Conservation (phyloP, 192 early-diverging fungal genomes). For the Tieghemiomyces parasiticus region DNA sequence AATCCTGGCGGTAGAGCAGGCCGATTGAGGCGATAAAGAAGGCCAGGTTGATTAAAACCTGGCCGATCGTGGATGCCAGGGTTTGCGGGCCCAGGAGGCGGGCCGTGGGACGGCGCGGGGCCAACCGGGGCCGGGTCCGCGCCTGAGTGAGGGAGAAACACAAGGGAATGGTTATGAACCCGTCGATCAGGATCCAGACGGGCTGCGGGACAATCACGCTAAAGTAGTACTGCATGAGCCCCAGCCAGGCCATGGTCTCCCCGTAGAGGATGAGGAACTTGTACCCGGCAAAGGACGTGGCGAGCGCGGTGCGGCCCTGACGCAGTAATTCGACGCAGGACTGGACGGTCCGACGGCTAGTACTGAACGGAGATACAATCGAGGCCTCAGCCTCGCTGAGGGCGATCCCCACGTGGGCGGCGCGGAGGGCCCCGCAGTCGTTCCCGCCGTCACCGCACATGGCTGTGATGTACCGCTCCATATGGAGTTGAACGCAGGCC, state of each 20-base stretch:
- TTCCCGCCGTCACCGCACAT: slow-evolving; percentile 61
- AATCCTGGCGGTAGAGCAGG: slow-evolving; percentile 14
- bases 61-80: slow-evolving; percentile 36
- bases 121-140: slow-evolving; percentile 24
- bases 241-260: slow-evolving; percentile 28
- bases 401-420: slow-evolving; percentile 44
- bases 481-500: slow-evolving; percentile 33
- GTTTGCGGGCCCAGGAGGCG: slow-evolving; percentile 47
- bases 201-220: slow-evolving; percentile 34
- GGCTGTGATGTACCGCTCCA: slow-evolving; percentile 37
- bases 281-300: slow-evolving; percentile 47
- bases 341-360: slow-evolving; percentile 25
- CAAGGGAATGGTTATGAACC: slow-evolving; percentile 29
- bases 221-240: slow-evolving; percentile 46
- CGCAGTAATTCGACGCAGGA: slow-evolving; percentile 37
- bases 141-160: slow-evolving; percentile 35
- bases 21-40: slow-evolving; percentile 18
- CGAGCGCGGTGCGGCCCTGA: slow-evolving; percentile 43
- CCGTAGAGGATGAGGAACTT: slow-evolving; percentile 45
- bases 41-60: slow-evolving; percentile 37
- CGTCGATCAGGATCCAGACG: slow-evolving; percentile 57
- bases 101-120: slow-evolving; percentile 38
- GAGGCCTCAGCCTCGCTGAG: slow-evolving; percentile 44
- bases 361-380: slow-evolving; percentile 43
- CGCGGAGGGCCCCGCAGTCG: slow-evolving; percentile 48